Base-by-base conservation (phyloP, 805 yeast species). In the Spathaspora passalidarum region DNA sequence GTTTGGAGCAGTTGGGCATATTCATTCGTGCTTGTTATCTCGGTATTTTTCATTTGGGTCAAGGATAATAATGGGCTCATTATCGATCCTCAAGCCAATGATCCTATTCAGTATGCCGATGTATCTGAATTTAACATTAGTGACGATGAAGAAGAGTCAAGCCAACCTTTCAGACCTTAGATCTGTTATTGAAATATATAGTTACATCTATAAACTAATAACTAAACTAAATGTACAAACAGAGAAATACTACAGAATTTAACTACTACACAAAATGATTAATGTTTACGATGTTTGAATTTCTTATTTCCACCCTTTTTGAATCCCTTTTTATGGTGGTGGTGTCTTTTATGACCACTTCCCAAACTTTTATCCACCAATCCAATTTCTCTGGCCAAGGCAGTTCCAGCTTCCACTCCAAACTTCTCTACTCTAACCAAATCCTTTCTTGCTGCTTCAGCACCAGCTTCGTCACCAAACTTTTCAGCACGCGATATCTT, bases 381-480 rank as follows among this genome's bases (percentile, higher is more conserved):
- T 0, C 90, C 90, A 40, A 86, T 71, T 57, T 85, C 90, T 51
- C 68, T 71, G 32, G 89, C 90, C 53, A 86, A 65, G 8, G 83
- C 77, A 35, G 86, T 81, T 47, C 82, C 82, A 29, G 74, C 61
- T 50, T 82, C 85, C 42, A 88, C 79, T 22, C 97, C 98, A 60
- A 89, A 91, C 69, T 88, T 89, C 61, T 84, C 84, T 51, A 90
- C 80, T 60, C 96, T 80, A 32, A 73, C 74, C 55, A 89, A 69
- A 49, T 80, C 83, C 50, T 79, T 81, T 57, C 80, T 80, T 40
- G 86, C 79, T 17, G 71, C 74, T 32, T 72, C 72, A 20, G 79
- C 76, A 17, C 67, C 68, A n/a, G 69, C 69, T 43, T 83, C 89
- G 50, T 75, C 78, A 18, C 92, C 94, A 56, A 90, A 91, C 62